Percentiles rank a stretch among this genome's conserved stretches.
Conservation (phyloP, 2,329 filamentous ascomycete species). For the Fusarium sp. region DNA sequence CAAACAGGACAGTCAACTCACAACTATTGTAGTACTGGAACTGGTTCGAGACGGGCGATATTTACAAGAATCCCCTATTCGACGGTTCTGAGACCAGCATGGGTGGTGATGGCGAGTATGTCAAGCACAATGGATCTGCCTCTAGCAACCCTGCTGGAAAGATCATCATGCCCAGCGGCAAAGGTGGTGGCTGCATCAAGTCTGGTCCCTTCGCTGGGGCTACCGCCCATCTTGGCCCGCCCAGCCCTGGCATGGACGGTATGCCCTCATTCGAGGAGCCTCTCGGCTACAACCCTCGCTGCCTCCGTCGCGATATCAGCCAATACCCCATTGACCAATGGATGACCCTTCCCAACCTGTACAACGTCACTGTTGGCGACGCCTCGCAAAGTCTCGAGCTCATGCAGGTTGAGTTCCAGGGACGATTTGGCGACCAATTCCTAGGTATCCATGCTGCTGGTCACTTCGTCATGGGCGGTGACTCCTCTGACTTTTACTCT, state of each 20-base stretch:
- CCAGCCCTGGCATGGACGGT: conserved; percentile 4
- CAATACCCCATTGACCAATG: background rate
- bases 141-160: background rate
- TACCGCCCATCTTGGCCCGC: conserved; percentile 1
- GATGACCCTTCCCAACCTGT: conserved; percentile 1
- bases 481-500: conserved; percentile 17
- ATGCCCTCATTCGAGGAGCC: background rate
- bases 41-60: conserved; percentile 13
- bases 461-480: conserved; percentile 8
- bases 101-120: conserved; percentile 12
- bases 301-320: conserved; percentile 1
- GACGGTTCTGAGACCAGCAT: conserved; percentile 16
- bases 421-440: conserved; percentile 2
- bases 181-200: background rate
- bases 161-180: background rate
- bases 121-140: conserved; percentile 8
- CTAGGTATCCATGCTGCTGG: conserved; percentile 8
- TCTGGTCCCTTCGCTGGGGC: background rate
- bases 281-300: conserved; percentile 6
- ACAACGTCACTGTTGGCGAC: conserved; percentile 2
- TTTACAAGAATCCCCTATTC: background rate
- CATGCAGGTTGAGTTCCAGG: conserved; percentile 19
- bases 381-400: background rate
- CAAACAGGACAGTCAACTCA: rapidly evolving
- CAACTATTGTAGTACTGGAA: conserved; percentile 1